phyloP scores from a whole-genome alignment of 2,329 filamentous ascomycete genomes.

The Colletotrichum neosansevieriae region DNA sequence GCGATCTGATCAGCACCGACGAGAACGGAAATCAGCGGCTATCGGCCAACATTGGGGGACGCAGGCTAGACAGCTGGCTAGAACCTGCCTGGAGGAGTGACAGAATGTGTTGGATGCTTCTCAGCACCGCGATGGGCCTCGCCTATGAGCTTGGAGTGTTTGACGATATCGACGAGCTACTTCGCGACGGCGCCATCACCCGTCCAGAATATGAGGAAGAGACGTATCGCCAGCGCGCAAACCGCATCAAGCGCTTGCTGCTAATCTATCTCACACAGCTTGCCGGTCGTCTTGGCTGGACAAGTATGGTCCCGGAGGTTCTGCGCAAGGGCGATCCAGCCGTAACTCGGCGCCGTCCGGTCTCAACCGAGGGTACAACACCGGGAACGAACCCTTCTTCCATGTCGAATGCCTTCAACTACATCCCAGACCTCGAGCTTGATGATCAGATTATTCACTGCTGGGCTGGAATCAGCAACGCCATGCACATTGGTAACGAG shows the following conservation, averaged over 20 bases:
- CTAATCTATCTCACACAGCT: conserved; percentile 94
- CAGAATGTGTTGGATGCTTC: conserved; percentile 97
- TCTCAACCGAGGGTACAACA: conserved; percentile 68
- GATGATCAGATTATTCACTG: conserved; percentile 85
- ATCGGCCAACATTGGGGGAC: conserved; percentile 77
- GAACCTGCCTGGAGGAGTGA: conserved; percentile 96
- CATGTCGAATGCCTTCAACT: conserved; percentile 70
- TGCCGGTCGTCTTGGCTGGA: conserved; percentile 91
- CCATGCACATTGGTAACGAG: conserved; percentile 92
- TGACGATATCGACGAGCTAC: conserved; percentile 83
- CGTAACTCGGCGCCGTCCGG: conserved; percentile 62
- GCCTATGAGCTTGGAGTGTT: conserved; percentile 97
- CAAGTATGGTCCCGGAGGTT: conserved; percentile 87
- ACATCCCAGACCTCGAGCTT: conserved; percentile 74
- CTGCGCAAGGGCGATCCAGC: conserved; percentile 69
- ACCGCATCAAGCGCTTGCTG: conserved; percentile 86
- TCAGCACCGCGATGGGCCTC: conserved; percentile 89
- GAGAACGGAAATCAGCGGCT: conserved; percentile 58
- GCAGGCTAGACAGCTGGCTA: conserved; percentile 93
- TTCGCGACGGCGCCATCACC: conserved; percentile 69
- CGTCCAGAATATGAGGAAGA: conserved; percentile 79
- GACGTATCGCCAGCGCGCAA: conserved; percentile 80
- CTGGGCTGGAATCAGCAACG: conserved; percentile 92
- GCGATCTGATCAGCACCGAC: conserved; percentile 54
- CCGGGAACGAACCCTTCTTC: conserved; percentile 70